phyloP scores from a whole-genome alignment of 345 rosid species.

The Noccaea bulbosa region DNA sequence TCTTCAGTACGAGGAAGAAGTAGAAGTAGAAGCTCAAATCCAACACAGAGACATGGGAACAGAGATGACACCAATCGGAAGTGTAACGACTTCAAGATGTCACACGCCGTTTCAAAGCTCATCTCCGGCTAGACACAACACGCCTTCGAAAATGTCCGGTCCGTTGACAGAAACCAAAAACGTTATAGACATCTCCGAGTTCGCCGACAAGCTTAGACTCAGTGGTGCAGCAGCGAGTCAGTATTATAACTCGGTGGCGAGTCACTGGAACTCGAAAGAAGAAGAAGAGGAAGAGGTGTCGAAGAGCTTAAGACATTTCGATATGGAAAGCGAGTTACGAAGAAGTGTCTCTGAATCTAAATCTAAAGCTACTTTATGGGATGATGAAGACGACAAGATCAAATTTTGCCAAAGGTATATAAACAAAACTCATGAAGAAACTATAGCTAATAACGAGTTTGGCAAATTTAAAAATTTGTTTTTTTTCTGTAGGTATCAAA shows the following conservation, averaged over 20 bases:
- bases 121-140: constrained; percentile 93
- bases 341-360: constrained; percentile 70
- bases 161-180: constrained; percentile 58
- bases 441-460: background rate
- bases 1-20: constrained; percentile 37
- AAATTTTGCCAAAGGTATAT: constrained; percentile 85
- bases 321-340: constrained; percentile 51
- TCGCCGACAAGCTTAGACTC: constrained; percentile 64
- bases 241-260: constrained; percentile 57
- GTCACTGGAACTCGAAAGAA: constrained; percentile 91
- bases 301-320: constrained; percentile 81
- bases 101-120: constrained; percentile 68
- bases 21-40: constrained; percentile 41
- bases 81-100: constrained; percentile 83
- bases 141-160: constrained; percentile 88
- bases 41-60: constrained; percentile 83
- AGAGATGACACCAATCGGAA: constrained; percentile 91
- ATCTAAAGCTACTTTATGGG: constrained; percentile 70
- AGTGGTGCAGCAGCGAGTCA: constrained; percentile 48
- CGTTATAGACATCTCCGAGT: constrained; percentile 66
- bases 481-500: constrained; percentile 56
- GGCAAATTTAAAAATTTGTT: background rate
- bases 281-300: constrained; percentile 91
- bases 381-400: constrained; percentile 78
- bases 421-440: constrained; percentile 1